Evolutionary conservation across 2,329 filamentous ascomycete species (phyloP), one percentile per base, ranked within the genome.

Genomic region (Grosmannia clavigera): DNA sequence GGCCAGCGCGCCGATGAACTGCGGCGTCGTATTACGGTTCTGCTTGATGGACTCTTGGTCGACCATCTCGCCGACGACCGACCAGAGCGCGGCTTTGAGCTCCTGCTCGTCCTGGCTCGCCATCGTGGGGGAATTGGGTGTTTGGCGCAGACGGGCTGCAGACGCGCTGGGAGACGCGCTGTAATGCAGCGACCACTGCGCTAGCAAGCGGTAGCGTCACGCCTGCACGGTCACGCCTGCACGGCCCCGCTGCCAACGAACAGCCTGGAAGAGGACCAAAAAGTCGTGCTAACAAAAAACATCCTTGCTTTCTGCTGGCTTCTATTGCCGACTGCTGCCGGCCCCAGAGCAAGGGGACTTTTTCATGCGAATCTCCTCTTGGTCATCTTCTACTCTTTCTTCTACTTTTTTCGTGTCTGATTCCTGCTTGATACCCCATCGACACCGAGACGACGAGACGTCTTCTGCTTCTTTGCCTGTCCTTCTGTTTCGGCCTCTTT

Each of bases 1-100:
- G 0, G 89, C 94, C 68, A 95, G 72, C 0, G 87, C 87, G 10
- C 87, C 90, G 66, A 95, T 95, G 71, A 95, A 96, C 68, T 95
- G 90, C 1, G 90, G 90, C 31, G 92, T 96, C 7, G 92, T 90
- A 72, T 95, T 96, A 64, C 90, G 81, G 69, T 88, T 84, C 33
- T 85, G 77, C 60, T 81, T 78, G 35, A 90, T 75, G 22, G 85
- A 86, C 70, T 95, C 87, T 65, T 92, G 85, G 70, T 97, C 92
- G 64, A 96, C 88, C 62, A 95, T 92, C 70, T 90, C 88, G 65
- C 90, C 89, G 62, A 95, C 82, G 29, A 85, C 82, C 68, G 87
- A 87, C 90, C 90, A 95, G 29, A 95, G 81, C 16, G 88, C 87
- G 43, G 88, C 84, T 77, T 95, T 95, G 67, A 94, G 81, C 64